Conservation (phyloP, 1,284 basidiomycete species). For the Cryptococcus sp. region DNA sequence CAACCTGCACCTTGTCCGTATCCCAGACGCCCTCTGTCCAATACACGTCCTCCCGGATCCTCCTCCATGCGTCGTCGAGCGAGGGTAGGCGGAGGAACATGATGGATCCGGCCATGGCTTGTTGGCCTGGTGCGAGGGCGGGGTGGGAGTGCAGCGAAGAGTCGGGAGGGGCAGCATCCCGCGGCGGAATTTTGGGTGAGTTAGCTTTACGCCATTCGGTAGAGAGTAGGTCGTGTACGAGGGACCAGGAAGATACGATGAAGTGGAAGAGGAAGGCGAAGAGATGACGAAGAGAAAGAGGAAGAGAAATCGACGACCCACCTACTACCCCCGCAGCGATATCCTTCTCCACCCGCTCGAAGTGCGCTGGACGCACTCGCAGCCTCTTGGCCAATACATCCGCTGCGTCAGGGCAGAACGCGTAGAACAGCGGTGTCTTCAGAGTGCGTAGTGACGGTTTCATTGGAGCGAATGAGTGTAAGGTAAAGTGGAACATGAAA, state of each 20-base stretch:
- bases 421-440: constrained; percentile 40
- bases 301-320: constrained; percentile 1
- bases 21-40: constrained; percentile 51
- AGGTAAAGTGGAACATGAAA: too few species aligned
- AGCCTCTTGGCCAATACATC: constrained; percentile 37
- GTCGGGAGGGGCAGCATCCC: constrained; percentile 33
- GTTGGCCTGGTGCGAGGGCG: constrained; percentile 9
- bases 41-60: constrained; percentile 47
- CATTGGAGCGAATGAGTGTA: not conserved
- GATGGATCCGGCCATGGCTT: constrained; percentile 44
- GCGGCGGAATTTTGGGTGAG: constrained; percentile 34
- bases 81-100: constrained; percentile 39
- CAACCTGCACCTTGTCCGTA: constrained; percentile 36
- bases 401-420: constrained; percentile 43
- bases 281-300: not conserved
- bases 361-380: constrained; percentile 39
- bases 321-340: constrained; percentile 20
- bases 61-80: constrained; percentile 39
- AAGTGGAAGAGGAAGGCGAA: not conserved
- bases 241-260: too few species aligned
- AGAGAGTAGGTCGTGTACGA: too few species aligned
- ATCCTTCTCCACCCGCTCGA: constrained; percentile 33
- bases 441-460: not conserved
- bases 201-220: too few species aligned
- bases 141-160: constrained; percentile 20